phyloP scores from a whole-genome alignment of 768 basidiomycete species.

The Amanita muscaria region DNA sequence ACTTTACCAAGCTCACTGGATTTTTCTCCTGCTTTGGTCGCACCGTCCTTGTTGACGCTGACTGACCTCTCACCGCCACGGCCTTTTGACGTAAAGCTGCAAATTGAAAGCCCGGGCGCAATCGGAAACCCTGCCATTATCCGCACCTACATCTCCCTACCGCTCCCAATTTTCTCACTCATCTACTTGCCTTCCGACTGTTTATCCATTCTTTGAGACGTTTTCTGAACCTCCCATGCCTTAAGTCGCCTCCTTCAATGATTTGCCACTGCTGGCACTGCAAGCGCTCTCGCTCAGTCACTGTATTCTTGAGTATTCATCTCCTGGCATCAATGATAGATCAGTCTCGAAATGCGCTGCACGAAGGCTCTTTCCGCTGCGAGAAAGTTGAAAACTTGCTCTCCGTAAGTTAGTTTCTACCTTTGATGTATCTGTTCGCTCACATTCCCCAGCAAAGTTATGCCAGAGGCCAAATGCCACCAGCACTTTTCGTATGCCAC shows the following conservation, averaged over 20 bases:
- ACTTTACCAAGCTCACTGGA: constrained; percentile 52
- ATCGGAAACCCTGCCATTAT: constrained; percentile 6
- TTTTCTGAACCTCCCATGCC: constrained; percentile 36
- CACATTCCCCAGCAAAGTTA: too few relatives aligned
- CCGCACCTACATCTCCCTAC: constrained; percentile 8
- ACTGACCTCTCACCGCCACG: constrained; percentile 65
- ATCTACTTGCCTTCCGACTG: constrained; percentile 11
- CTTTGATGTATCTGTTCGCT: too few relatives aligned
- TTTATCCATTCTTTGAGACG: constrained; percentile 43
- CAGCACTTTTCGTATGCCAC: too few relatives aligned
- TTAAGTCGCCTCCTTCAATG: constrained; percentile 6
- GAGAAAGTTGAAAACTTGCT: too few relatives aligned
- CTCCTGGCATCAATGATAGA: constrained; percentile 23
- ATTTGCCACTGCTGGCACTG: too few relatives aligned
- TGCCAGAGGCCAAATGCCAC: too few relatives aligned
- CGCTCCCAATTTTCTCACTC: constrained; percentile 9
- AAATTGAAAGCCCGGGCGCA: constrained; percentile 14
- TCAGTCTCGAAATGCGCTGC: constrained; percentile 18
- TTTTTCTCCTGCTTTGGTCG: constrained; percentile 63
- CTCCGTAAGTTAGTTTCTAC: too few relatives aligned
- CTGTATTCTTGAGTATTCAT: constrained; percentile 18
- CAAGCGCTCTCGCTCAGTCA: constrained; percentile 12
- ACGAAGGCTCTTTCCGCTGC: too few relatives aligned
- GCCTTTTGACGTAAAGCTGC: constrained; percentile 47
- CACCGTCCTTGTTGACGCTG: constrained; percentile 65